A percentile compares a stretch with the other conserved stretches of the same genome.
These are phyloP conservation scores for Toxicodendron radicans DNA, from an alignment of 345 rosid genomes.

Conservation along the genomic window DNA sequence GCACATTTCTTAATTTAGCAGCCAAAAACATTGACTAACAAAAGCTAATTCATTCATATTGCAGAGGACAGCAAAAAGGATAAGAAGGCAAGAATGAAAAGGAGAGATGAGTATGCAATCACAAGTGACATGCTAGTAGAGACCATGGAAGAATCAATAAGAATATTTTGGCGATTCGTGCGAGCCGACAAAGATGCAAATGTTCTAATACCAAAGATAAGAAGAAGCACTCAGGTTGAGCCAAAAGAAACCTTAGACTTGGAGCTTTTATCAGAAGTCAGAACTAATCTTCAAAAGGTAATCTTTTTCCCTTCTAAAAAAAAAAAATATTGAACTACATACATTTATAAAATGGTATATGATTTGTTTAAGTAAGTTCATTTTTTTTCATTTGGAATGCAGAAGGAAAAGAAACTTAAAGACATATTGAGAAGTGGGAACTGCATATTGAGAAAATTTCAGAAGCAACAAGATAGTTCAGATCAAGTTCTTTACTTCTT, in stretches of 20 bases:
- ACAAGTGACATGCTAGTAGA: conserved; percentile 71
- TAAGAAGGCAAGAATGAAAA: conserved; percentile 46
- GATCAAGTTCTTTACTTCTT: conserved; percentile 76
- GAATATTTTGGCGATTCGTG: conserved; percentile 82
- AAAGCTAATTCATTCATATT: conserved; percentile 11
- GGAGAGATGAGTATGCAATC: conserved; percentile 39
- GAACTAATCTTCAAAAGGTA: conserved; percentile 66
- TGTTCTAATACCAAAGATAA: conserved; percentile 32
- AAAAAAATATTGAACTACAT: not conserved
- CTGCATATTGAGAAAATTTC: conserved; percentile 52
- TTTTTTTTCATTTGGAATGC: conserved; percentile 17
- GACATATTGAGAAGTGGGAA: conserved; percentile 53
- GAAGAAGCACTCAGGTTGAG: conserved; percentile 54
- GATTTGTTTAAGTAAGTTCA: not conserved
- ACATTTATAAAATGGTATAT: not conserved
- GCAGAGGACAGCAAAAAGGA: conserved; percentile 71
- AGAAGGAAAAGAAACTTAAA: conserved; percentile 70
- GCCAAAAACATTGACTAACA: conserved; percentile 15
- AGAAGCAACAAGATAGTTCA: conserved; percentile 40
- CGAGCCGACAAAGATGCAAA: conserved; percentile 71
- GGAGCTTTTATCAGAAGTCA: conserved; percentile 52
- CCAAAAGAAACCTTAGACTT: conserved; percentile 53
- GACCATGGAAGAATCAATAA: conserved; percentile 85
- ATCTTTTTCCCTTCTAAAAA: not conserved
- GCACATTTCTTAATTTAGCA: conserved; percentile 19